phyloP scores from a whole-genome alignment of 1,139 yeast genomes.

The Geotrichum bryndzae region DNA sequence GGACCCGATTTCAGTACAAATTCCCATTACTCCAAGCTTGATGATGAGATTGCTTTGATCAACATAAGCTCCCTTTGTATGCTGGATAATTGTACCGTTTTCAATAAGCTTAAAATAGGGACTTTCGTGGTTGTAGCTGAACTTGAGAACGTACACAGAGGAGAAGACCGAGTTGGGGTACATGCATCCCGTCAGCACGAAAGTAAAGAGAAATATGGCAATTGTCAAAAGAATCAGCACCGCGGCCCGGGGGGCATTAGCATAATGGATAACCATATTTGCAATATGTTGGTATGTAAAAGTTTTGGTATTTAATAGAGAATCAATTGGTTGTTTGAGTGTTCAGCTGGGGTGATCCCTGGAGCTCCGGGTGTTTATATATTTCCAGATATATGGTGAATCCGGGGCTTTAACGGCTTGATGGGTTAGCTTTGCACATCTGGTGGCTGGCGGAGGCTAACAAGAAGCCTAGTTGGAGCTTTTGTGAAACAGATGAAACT shows the following conservation, averaged over 20 bases:
- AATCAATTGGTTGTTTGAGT: too few relatives aligned
- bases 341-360: too few relatives aligned
- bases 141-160: slow-evolving; percentile 43
- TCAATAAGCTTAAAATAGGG: slow-evolving; percentile 38
- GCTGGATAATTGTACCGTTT: slow-evolving; percentile 27
- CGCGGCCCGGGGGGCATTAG: slow-evolving; percentile 6
- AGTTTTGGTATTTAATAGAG: too few relatives aligned
- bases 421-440: too few relatives aligned
- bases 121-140: slow-evolving; percentile 43
- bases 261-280: neutral
- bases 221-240: slow-evolving; percentile 30
- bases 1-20: slow-evolving; percentile 10
- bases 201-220: slow-evolving; percentile 42
- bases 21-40: slow-evolving; percentile 8
- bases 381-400: too few relatives aligned
- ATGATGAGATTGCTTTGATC: neutral
- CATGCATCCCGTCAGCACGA: slow-evolving; percentile 50
- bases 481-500: too few relatives aligned
- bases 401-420: too few relatives aligned
- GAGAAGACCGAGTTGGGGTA: slow-evolving; percentile 40
- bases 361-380: too few relatives aligned
- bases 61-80: neutral
- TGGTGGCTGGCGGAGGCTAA: too few relatives aligned
- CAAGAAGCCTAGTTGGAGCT: too few relatives aligned
- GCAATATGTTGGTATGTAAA: neutral